Conservation (phyloP, 345 rosid species). For the Euphorbia peplus region DNA sequence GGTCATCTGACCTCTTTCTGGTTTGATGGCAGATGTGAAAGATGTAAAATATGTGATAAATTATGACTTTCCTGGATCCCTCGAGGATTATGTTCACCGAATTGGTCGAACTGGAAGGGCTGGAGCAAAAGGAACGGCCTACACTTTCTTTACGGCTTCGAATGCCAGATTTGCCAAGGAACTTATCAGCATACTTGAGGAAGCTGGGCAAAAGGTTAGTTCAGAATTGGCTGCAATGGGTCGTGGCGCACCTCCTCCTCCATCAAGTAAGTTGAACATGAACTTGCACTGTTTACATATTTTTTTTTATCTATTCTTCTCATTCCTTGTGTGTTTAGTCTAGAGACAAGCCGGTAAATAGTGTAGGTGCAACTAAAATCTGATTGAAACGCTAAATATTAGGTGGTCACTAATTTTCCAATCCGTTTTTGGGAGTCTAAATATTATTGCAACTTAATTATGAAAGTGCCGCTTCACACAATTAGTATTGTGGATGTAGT, state of each 20-base stretch:
- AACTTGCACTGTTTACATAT: background rate
- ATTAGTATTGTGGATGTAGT: background rate
- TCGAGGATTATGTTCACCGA: conserved; percentile 97
- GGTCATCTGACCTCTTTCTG: background rate
- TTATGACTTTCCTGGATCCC: conserved; percentile 98
- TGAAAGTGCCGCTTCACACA: background rate
- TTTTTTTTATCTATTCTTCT: background rate
- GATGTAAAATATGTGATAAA: conserved; percentile 93
- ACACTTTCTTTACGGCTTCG: conserved; percentile 91
- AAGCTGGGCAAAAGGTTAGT: conserved; percentile 96
- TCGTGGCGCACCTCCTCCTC: conserved; percentile 87
- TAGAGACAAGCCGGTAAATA: background rate
- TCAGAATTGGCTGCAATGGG: conserved; percentile 93
- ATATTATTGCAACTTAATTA: background rate
- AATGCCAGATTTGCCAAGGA: conserved; percentile 98
- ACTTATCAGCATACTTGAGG: conserved; percentile 77
- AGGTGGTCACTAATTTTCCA: no score
- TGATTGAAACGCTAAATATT: no score
- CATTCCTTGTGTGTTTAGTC: background rate
- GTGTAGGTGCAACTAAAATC: background rate
- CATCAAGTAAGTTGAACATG: conserved; percentile 55
- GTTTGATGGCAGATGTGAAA: conserved; percentile 72
- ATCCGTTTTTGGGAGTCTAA: background rate
- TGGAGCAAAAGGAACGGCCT: conserved; percentile 99
- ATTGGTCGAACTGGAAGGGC: conserved; percentile 99